These are phyloP conservation scores for Rosa hybrid DNA, from an alignment of 331 rosid species.

Conservation along the genomic window DNA sequence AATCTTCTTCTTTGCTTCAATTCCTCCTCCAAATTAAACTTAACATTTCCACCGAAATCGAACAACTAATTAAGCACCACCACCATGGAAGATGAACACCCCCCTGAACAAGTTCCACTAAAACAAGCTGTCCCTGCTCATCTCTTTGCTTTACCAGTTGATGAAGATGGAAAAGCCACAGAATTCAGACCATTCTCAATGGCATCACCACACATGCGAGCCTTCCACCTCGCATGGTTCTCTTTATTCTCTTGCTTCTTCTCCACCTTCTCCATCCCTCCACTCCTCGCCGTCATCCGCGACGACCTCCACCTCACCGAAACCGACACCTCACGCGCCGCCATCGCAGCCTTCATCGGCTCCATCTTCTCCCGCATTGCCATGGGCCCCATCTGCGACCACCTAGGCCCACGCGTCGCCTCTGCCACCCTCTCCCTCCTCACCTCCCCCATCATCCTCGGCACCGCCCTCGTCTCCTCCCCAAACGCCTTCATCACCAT, in stretches of 20 bases:
- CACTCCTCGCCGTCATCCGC: constrained; percentile 56
- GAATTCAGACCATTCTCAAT: constrained; percentile 42
- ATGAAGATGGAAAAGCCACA: constrained; percentile 46
- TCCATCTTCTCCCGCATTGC: constrained; percentile 64
- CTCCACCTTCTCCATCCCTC: constrained; percentile 71
- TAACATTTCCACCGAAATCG: background rate
- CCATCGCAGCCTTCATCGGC: constrained; percentile 50
- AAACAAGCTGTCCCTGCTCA: background rate
- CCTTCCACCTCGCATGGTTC: constrained; percentile 72
- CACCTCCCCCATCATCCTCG: constrained; percentile 51
- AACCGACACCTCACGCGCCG: constrained; percentile 40
- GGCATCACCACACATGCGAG: constrained; percentile 53
- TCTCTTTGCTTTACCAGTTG: constrained; percentile 35
- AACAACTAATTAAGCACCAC: background rate
- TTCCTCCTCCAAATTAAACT: background rate
- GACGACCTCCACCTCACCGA: constrained; percentile 52
- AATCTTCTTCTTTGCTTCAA: background rate
- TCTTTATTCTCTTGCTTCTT: constrained; percentile 64
- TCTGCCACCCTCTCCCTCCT: constrained; percentile 58
- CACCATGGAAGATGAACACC: constrained; percentile 32
- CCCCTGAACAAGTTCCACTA: background rate
- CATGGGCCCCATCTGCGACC: constrained; percentile 63
- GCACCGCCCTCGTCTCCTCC: constrained; percentile 37
- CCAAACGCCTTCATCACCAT: constrained; percentile 40
- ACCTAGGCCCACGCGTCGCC: constrained; percentile 51